These are phyloP conservation scores for Cladosporium sp. DNA, from an alignment of 2,329 filamentous ascomycete genomes.

Conservation along the genomic window DNA sequence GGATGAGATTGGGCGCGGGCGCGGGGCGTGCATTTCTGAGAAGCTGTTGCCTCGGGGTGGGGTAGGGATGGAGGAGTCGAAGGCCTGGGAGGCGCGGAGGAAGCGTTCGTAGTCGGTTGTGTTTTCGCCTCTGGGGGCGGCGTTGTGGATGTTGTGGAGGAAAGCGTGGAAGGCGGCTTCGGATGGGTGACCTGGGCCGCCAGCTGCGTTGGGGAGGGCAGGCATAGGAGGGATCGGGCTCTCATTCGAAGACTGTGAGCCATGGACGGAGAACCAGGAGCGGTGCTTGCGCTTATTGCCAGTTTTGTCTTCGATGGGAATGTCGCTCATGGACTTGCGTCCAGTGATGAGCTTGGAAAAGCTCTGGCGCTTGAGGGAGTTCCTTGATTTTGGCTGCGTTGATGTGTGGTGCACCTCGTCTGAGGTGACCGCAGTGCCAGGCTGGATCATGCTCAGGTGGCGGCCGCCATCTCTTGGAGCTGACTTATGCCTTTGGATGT, in stretches of 20 bases:
- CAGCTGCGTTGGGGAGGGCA: neutral
- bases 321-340: slow-evolving; percentile 1
- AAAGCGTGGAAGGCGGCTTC: slow-evolving; percentile 13
- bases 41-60: slow-evolving; percentile 1
- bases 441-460: neutral
- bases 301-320: neutral
- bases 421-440: slow-evolving; percentile 11
- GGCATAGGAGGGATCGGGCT: slow-evolving; percentile 7
- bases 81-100: slow-evolving; percentile 13
- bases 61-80: slow-evolving; percentile 11
- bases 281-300: slow-evolving; percentile 16
- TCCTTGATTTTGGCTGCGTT: neutral
- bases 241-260: neutral
- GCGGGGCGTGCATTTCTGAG: slow-evolving; percentile 1
- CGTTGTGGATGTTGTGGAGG: slow-evolving; percentile 14
- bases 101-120: slow-evolving; percentile 14
- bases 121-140: neutral
- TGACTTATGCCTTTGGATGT: slow-evolving; percentile 5
- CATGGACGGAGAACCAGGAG: slow-evolving; percentile 17
- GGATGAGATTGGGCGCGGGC: neutral
- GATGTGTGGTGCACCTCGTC: neutral
- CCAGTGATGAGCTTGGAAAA: slow-evolving; percentile 6
- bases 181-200: neutral
- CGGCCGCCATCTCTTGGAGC: neutral
- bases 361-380: slow-evolving; percentile 9